phyloP scores from a whole-genome alignment of 2,329 filamentous ascomycete genomes.

The Sordariomycetes sp. region DNA sequence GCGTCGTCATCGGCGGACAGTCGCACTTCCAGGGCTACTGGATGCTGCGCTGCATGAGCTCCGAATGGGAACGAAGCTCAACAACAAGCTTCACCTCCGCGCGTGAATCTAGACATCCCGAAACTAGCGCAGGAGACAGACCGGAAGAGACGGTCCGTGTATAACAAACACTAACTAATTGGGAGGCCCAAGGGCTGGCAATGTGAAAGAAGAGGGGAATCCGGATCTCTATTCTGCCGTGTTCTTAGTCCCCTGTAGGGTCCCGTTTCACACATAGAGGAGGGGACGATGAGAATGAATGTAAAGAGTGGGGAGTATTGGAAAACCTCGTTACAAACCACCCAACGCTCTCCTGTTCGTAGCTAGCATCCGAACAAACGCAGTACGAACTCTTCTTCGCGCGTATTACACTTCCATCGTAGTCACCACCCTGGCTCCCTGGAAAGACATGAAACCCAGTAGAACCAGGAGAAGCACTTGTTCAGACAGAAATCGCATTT shows the following conservation, averaged over 20 bases:
- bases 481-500: neutral
- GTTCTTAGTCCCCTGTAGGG: too few species aligned
- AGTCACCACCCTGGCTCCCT: neutral
- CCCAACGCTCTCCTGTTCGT: too few species aligned
- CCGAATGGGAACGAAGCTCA: conserved; percentile 5
- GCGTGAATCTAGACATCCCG: neutral
- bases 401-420: neutral
- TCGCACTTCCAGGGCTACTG: too few species aligned
- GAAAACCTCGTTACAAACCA: too few species aligned
- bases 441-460: neutral
- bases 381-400: too few species aligned
- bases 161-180: neutral
- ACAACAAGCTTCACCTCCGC: neutral
- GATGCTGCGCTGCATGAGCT: neutral
- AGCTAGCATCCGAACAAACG: too few species aligned
- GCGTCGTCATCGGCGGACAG: neutral
- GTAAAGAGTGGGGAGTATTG: too few species aligned
- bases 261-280: too few species aligned
- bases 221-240: too few species aligned
- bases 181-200: too few species aligned
- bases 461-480: neutral
- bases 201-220: too few species aligned
- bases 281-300: too few species aligned
- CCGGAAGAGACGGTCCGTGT: neutral
- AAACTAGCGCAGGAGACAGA: neutral